Evolutionary conservation across 2,329 filamentous ascomycete genomes (phyloP).

Genomic region (Diaporthe sp.): DNA sequence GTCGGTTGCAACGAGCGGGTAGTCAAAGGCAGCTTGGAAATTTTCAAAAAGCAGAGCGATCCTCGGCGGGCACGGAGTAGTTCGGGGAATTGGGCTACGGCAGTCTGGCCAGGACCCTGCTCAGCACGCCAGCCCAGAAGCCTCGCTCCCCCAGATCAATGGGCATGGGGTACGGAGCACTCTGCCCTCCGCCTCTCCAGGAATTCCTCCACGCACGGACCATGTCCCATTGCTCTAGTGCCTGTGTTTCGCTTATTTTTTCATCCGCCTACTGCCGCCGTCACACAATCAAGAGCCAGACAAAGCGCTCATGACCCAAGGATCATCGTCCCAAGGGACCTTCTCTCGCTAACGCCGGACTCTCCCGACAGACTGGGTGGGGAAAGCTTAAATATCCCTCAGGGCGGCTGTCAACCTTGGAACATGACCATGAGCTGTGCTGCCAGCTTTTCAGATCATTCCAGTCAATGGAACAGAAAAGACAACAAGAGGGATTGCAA

Average conservation of each 20-base stretch:
- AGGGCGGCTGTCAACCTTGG: slow-evolving; percentile 27
- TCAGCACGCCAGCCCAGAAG: not conserved
- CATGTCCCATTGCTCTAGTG: not conserved
- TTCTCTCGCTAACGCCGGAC: slow-evolving; percentile 21
- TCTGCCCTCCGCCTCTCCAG: not conserved
- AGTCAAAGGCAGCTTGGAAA: slow-evolving; percentile 26
- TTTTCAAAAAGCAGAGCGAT: slow-evolving; percentile 28
- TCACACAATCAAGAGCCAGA: not conserved
- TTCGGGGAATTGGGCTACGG: slow-evolving; percentile 16
- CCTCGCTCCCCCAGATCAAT: slow-evolving; percentile 6
- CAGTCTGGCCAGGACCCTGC: not conserved
- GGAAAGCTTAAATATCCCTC: slow-evolving; percentile 34
- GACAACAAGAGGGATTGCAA: not conserved
- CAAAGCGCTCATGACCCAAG: not conserved
- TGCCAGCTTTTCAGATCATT: not conserved
- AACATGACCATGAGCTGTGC: not conserved
- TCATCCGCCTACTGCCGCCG: not conserved
- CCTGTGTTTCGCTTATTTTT: not conserved
- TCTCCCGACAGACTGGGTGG: slow-evolving; percentile 32
- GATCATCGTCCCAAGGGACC: slow-evolving; percentile 22
- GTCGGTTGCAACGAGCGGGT: slow-evolving; percentile 9
- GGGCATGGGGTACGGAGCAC: not conserved
- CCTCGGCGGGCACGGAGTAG: slow-evolving; percentile 27
- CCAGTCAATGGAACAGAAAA: too few relatives aligned
- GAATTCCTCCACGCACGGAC: not conserved